A percentile compares a stretch with the other conserved stretches of the same genome.
These are phyloP conservation scores for Xylaria nigripes DNA, from an alignment of 495 filamentous ascomycete species.

Conservation along the genomic window DNA sequence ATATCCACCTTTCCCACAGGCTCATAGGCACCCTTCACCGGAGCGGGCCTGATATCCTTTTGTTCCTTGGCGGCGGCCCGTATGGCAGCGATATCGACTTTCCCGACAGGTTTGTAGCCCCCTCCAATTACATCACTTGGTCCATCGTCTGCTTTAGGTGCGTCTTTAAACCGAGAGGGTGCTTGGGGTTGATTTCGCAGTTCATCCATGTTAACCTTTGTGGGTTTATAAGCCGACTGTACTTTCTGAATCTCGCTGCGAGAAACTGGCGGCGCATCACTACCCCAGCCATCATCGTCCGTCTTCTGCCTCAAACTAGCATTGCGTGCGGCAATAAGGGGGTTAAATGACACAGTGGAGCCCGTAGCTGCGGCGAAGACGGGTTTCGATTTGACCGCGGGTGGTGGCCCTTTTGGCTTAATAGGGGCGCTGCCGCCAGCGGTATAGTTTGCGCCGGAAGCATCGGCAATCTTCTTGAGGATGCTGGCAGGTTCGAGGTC, in stretches of 20 bases:
- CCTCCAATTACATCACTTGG: constrained; percentile 66
- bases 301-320: constrained; percentile 31
- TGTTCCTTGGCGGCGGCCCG: constrained; percentile 65
- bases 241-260: constrained; percentile 90
- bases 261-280: constrained; percentile 84
- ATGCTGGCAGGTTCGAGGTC: constrained; percentile 84
- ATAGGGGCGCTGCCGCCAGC: constrained; percentile 46
- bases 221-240: constrained; percentile 82
- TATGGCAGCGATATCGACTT: constrained; percentile 89
- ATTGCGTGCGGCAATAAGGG: constrained; percentile 47
- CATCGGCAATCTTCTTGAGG: constrained; percentile 87
- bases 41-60: constrained; percentile 66
- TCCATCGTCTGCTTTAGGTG: constrained; percentile 30
- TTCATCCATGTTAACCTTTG: constrained; percentile 80
- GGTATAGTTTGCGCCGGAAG: constrained; percentile 91
- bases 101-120: constrained; percentile 92
- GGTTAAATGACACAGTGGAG: constrained; percentile 56
- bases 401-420: constrained; percentile 48
- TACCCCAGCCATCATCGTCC: constrained; percentile 81
- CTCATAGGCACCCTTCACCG: constrained; percentile 86
- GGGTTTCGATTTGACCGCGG: constrained; percentile 73
- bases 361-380: constrained; percentile 72
- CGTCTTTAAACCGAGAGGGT: constrained; percentile 45
- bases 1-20: constrained; percentile 94
- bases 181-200: constrained; percentile 61